Percentiles rank a stretch among this genome's conserved stretches.
Evolutionary conservation across 2,329 filamentous ascomycete genomes (phyloP).

Genomic region (Penicillium olsonii): DNA sequence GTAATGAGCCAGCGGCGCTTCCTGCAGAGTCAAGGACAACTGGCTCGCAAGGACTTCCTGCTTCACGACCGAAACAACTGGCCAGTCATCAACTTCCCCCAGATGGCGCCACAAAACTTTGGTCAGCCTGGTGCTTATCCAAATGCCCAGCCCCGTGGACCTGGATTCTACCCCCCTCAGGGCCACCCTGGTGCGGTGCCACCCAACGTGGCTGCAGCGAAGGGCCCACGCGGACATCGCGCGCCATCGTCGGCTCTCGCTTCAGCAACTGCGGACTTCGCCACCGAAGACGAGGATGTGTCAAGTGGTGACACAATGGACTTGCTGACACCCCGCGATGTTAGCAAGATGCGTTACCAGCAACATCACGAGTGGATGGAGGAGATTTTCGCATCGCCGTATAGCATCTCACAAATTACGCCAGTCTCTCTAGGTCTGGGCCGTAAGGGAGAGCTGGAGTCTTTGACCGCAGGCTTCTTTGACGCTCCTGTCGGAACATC

Average conservation of each 20-base stretch:
- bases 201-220: conserved; percentile 28
- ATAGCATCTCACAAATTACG: conserved; percentile 79
- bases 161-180: conserved; percentile 37
- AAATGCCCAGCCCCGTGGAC: conserved; percentile 38
- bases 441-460: conserved; percentile 76
- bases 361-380: conserved; percentile 99
- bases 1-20: conserved; percentile 53
- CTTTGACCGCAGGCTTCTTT: conserved; percentile 82
- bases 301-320: conserved; percentile 88
- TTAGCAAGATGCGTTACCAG: conserved; percentile 82
- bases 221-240: conserved; percentile 46
- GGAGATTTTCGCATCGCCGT: conserved; percentile 89
- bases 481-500: conserved; percentile 54
- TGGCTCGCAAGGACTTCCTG: conserved; percentile 92
- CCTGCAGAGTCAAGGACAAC: conserved; percentile 73
- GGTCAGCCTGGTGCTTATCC: conserved; percentile 48
- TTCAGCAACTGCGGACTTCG: conserved; percentile 46
- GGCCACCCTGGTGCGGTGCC: conserved; percentile 29
- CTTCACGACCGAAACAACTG: conserved; percentile 85
- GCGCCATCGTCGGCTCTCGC: conserved; percentile 41
- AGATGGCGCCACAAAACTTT: conserved; percentile 54
- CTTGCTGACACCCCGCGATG: conserved; percentile 81
- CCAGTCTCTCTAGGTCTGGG: conserved; percentile 87
- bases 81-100: conserved; percentile 77
- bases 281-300: conserved; percentile 83